Evolutionary conservation across 2,329 filamentous ascomycete species (phyloP), one percentile per base, ranked within the genome.

Genomic region (Colletotrichum tofieldiae): DNA sequence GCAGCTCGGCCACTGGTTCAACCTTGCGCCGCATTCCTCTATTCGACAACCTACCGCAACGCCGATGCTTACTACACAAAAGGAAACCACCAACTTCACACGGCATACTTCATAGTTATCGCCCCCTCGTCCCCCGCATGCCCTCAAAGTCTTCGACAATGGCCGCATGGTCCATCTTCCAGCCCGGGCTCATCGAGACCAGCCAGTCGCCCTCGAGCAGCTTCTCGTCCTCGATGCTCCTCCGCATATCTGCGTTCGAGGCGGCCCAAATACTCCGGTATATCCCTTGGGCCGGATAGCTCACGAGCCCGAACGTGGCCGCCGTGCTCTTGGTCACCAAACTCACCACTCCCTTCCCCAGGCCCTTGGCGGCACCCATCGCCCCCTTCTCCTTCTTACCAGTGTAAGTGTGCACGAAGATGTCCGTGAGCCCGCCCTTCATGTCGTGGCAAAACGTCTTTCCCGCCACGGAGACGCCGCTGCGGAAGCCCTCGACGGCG

Each of bases 81-180:
- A 29, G 16, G 8, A 20, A 12, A 26, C 52, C 18, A 3, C 29
- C 11, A 47, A 41, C 14, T 32, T 12, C 18, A 41, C 23, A 7
- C 47, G 18, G 12, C 41, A 43, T 26, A 49, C 23, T 35, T 20
- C 6, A 32, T 11, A 16, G 20, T 43, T 20, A 67, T n/a, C 41
- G 26, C 1, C 68, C 68, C 52, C 61, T 58, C 1, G 26, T 52
- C 29, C 61, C 67, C 5, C 62, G 41, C n/a, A 73, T 51, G 18
- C 71, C 67, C 12, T 74, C 73, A 59, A 75, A 74, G 37, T 75
- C 73, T 45, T 67, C 60, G 18, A 73, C 59, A 32, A 74, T 73
- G n/a, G 66, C 74, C 1, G 65, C 47, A 32, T 73, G 63, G 35
- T 75, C 67, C 52, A 56, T 70, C 32, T 69, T 75, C 64, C 69